Evolutionary conservation across 495 filamentous ascomycete species (phyloP).

Genomic region (Tuber calosporum): DNA sequence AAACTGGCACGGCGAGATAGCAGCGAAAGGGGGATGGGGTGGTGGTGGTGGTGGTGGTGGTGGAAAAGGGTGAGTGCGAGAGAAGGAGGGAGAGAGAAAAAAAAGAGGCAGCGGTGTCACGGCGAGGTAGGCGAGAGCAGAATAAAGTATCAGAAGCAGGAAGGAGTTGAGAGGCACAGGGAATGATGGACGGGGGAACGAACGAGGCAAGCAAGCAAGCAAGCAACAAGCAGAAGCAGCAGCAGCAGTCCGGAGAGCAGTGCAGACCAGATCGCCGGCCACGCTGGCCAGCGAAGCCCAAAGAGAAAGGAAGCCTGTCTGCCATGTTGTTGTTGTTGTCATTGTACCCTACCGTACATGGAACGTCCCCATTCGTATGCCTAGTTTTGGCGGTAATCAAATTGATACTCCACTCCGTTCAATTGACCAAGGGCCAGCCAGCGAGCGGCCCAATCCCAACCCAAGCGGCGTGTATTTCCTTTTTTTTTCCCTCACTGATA

Average conservation of each 20-base stretch:
- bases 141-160: conserved; percentile 18
- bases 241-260: conserved; percentile 11
- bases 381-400: too few relatives aligned
- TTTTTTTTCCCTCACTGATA: background rate
- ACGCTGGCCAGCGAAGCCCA: conserved; percentile 38
- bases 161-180: background rate
- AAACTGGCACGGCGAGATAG: conserved; percentile 25
- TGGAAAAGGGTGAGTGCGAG: background rate
- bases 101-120: conserved; percentile 27
- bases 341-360: conserved; percentile 34
- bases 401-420: background rate
- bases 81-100: conserved; percentile 15
- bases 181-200: background rate
- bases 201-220: background rate
- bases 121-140: conserved; percentile 26
- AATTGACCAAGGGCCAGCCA: background rate
- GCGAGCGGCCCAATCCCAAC: background rate
- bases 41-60: conserved; percentile 7
- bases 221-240: background rate
- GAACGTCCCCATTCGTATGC: conserved; percentile 26
- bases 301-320: conserved; percentile 21
- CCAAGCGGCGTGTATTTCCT: background rate
- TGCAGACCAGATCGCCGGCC: conserved; percentile 37
- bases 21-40: conserved; percentile 17
- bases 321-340: conserved; percentile 36